Conservation (phyloP, 176 grass and related monocot species). For the Triticum timopheevii region DNA sequence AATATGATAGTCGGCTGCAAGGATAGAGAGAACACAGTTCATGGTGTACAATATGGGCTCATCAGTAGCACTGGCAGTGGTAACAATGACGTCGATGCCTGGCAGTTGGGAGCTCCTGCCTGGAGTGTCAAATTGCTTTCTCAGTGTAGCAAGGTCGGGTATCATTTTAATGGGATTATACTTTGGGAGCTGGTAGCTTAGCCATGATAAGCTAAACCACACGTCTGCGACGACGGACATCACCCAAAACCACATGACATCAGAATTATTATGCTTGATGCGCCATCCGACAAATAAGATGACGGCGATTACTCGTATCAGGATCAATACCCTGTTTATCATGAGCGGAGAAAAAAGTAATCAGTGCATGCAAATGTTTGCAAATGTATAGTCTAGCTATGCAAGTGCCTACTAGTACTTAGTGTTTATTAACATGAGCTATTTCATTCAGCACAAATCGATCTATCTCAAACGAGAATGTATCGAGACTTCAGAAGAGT, state of each 20-base stretch:
- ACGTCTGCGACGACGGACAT: constrained; percentile 9
- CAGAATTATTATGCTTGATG: background rate
- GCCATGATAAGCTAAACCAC: constrained; percentile 40
- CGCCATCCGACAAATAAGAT: constrained; percentile 34
- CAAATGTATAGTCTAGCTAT: background rate
- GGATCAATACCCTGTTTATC: constrained; percentile 24
- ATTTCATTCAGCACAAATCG: background rate
- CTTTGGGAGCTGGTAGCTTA: constrained; percentile 32
- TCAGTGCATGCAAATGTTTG: background rate
- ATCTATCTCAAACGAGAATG: background rate
- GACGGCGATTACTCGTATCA: background rate
- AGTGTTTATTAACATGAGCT: background rate
- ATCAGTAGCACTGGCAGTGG: background rate
- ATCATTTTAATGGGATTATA: constrained; percentile 25
- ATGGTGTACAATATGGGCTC: constrained; percentile 35
- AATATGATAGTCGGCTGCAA: constrained; percentile 14
- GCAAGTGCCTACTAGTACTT: background rate
- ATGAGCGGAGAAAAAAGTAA: background rate
- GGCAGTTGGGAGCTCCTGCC: constrained; percentile 10
- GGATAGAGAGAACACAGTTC: constrained; percentile 43
- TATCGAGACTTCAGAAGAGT: background rate
- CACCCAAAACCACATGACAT: constrained; percentile 32
- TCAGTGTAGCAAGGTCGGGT: constrained; percentile 8
- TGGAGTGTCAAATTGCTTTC: background rate
- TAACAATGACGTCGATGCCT: constrained; percentile 26